A percentile compares a stretch with the other conserved stretches of the same genome.
Conservation (phyloP, 495 filamentous ascomycete species). For the Penicillium verhagenii region DNA sequence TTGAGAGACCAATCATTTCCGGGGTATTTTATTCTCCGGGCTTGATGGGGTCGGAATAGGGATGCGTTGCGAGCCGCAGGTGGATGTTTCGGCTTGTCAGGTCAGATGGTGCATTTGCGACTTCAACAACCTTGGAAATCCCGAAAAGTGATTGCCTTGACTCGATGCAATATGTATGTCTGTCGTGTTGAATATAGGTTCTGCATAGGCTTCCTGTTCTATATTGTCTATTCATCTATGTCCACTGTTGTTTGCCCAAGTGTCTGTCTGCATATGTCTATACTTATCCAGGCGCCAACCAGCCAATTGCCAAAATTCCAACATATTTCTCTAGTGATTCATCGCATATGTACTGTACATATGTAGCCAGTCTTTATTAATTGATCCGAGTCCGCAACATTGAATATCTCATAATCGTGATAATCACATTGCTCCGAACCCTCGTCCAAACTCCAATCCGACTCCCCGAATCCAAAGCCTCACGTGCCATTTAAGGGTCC, state of each 20-base stretch:
- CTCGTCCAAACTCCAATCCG: background rate
- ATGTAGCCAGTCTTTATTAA: no score
- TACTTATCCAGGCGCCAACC: no score
- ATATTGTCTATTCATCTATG: background rate
- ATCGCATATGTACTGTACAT: no score
- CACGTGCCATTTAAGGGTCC: conserved; percentile 1
- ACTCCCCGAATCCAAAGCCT: background rate
- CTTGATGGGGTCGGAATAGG: conserved; percentile 11
- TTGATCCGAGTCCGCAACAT: no score
- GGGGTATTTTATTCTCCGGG: conserved; percentile 19
- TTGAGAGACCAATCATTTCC: conserved; percentile 36
- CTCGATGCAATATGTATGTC: no score
- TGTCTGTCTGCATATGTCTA: no score
- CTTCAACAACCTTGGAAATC: no score
- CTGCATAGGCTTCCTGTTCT: no score
- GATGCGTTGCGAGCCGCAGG: conserved; percentile 17
- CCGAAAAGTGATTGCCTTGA: no score
- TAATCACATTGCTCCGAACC: background rate
- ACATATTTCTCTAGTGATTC: no score
- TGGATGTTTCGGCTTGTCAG: background rate
- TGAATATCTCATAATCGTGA: background rate
- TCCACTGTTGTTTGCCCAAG: background rate
- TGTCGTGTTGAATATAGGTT: no score
- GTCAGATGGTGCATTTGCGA: background rate
- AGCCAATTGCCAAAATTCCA: no score